Percentiles rank a stretch among this genome's conserved stretches.
phyloP scores from a whole-genome alignment of 305 asterid genomes.

The Rubia peregrina region DNA sequence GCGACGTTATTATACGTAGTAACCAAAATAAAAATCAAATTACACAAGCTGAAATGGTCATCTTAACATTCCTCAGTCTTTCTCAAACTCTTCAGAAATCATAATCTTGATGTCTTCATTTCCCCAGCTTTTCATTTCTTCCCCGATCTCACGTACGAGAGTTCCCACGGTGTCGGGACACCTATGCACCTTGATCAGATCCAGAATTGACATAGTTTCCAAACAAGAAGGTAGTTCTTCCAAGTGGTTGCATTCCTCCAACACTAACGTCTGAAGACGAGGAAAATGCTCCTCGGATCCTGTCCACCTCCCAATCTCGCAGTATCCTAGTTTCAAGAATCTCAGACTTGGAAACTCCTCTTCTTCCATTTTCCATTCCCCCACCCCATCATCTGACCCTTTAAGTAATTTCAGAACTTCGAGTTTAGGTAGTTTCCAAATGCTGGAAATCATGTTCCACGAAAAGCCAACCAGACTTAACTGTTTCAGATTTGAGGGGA shows the following conservation, averaged over 20 bases:
- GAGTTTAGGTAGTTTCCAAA: not conserved
- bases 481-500: conserved; percentile 9
- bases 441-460: not conserved
- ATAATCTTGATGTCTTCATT: not conserved
- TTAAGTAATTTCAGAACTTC: conserved; percentile 8
- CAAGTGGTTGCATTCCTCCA: conserved; percentile 7
- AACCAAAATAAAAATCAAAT: no score
- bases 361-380: conserved; percentile 10
- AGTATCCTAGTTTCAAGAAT: not conserved
- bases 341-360: conserved; percentile 12
- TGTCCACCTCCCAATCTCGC: not conserved
- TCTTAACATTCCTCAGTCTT: not conserved
- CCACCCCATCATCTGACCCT: not conserved
- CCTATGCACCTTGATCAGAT: not conserved
- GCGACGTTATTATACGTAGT: no score
- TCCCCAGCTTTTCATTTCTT: conserved; percentile 4
- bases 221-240: conserved; percentile 3
- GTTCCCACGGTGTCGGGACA: not conserved
- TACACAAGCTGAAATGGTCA: not conserved
- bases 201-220: not conserved
- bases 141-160: not conserved
- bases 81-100: not conserved
- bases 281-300: not conserved
- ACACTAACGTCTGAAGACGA: not conserved
- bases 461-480: not conserved